A percentile compares a stretch with the other conserved stretches of the same genome.
Conservation (phyloP, 2,329 filamentous ascomycete species). For the Leptodontidium sp. region DNA sequence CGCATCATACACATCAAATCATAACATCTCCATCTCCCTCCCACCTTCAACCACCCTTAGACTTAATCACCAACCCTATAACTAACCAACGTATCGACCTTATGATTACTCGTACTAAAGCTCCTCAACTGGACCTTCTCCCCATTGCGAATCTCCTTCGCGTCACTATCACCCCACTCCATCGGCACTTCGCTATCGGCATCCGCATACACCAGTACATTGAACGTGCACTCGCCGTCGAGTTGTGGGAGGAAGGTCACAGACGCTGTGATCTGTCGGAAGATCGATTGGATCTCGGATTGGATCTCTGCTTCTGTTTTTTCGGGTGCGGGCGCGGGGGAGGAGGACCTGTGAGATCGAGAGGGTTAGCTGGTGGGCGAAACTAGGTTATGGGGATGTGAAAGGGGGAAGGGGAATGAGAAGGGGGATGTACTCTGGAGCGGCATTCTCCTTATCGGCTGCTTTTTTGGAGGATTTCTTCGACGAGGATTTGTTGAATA, state of each 20-base stretch:
- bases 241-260: slow-evolving; percentile 97
- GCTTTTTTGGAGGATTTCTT: slow-evolving; percentile 56
- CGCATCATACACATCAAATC: neutral
- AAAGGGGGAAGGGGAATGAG: no score
- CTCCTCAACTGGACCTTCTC: slow-evolving; percentile 95
- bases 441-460: slow-evolving; percentile 75
- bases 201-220: slow-evolving; percentile 96
- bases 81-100: slow-evolving; percentile 94
- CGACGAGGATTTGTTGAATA: slow-evolving; percentile 57
- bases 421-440: slow-evolving; percentile 50
- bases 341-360: slow-evolving; percentile 40
- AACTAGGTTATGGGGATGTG: neutral
- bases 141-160: slow-evolving; percentile 91
- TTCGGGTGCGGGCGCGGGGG: slow-evolving; percentile 57
- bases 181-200: slow-evolving; percentile 96
- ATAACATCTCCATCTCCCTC: neutral
- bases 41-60: neutral
- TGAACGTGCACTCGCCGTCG: slow-evolving; percentile 95
- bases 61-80: slow-evolving; percentile 70
- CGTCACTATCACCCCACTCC: slow-evolving; percentile 98
- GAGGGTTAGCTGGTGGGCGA: neutral
- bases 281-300: slow-evolving; percentile 93
- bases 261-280: slow-evolving; percentile 96
- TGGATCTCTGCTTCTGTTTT: slow-evolving; percentile 96
- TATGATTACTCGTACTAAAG: slow-evolving; percentile 94